phyloP scores from a whole-genome alignment of 495 filamentous ascomycete genomes.

The Parmelia sp. region DNA sequence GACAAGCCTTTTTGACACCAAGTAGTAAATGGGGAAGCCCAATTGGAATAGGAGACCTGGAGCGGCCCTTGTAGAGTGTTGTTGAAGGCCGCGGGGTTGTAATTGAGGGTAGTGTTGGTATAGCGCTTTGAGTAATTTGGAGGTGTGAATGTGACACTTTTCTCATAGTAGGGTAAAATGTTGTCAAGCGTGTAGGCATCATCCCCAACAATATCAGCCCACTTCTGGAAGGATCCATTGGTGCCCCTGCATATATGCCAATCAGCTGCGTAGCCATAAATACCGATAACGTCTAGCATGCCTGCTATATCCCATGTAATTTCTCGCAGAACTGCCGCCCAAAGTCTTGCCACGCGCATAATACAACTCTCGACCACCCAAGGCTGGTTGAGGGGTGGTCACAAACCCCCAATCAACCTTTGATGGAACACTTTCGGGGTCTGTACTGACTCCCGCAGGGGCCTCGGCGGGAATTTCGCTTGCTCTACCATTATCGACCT shows the following conservation, averaged over 20 bases:
- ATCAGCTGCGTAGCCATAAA: neutral
- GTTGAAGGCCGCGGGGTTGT: constrained; percentile 29
- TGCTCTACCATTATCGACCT: constrained; percentile 36
- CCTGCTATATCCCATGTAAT: constrained; percentile 32
- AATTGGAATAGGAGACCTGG: constrained; percentile 34
- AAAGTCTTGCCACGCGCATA: constrained; percentile 31
- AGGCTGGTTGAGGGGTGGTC: constrained; percentile 34
- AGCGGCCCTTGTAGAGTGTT: constrained; percentile 28
- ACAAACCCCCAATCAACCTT: constrained; percentile 47
- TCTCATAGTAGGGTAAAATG: constrained; percentile 49
- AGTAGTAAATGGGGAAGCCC: constrained; percentile 31
- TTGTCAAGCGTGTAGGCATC: constrained; percentile 47
- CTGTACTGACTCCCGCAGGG: constrained; percentile 28
- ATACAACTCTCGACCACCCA: constrained; percentile 34
- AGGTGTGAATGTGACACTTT: constrained; percentile 32
- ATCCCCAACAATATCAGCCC: constrained; percentile 53
- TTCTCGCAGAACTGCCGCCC: constrained; percentile 28
- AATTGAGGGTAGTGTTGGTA: constrained; percentile 25
- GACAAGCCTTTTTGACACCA: constrained; percentile 32
- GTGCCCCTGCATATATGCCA: neutral
- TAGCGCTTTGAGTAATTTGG: constrained; percentile 10
- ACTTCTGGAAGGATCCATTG: constrained; percentile 40
- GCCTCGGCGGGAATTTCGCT: constrained; percentile 26
- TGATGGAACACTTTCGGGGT: constrained; percentile 27
- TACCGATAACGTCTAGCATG: constrained; percentile 28